These are phyloP conservation scores for Eimeria zaria DNA, from an alignment of 169 alveolate genomes.

Conservation along the genomic window DNA sequence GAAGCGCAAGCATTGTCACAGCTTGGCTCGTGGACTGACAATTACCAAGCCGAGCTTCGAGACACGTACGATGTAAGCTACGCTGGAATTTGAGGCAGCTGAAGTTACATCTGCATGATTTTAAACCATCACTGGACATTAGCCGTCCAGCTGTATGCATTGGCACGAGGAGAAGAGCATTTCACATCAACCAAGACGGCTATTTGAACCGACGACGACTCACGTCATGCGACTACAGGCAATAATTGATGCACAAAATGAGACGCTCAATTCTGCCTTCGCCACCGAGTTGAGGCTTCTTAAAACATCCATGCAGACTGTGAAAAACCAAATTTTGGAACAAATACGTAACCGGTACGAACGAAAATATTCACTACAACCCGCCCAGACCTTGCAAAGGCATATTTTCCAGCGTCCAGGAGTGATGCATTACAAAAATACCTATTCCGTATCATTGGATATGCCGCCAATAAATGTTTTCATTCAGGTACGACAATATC, in stretches of 20 bases:
- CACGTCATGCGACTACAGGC: neutral
- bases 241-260: slow-evolving; percentile 46
- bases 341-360: slow-evolving; percentile 31
- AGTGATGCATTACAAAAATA: no score
- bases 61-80: slow-evolving; percentile 49
- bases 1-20: slow-evolving; percentile 32
- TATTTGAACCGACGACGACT: neutral
- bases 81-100: neutral
- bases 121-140: neutral
- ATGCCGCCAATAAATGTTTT: neutral
- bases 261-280: neutral
- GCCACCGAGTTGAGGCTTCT: slow-evolving; percentile 56
- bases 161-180: neutral
- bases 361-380: neutral
- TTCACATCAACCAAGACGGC: neutral
- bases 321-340: slow-evolving; percentile 34
- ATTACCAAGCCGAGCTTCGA: neutral
- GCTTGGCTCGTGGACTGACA: neutral
- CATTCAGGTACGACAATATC: slow-evolving; percentile 11
- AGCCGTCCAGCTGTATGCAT: neutral
- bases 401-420: neutral
- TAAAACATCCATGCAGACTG: slow-evolving; percentile 57
- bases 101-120: neutral
- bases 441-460: neutral
- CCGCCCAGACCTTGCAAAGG: neutral